Evolutionary conservation across 495 filamentous ascomycete genomes (phyloP), one percentile per base, ranked within the genome.

Genomic region (Oidiodendron maius): DNA sequence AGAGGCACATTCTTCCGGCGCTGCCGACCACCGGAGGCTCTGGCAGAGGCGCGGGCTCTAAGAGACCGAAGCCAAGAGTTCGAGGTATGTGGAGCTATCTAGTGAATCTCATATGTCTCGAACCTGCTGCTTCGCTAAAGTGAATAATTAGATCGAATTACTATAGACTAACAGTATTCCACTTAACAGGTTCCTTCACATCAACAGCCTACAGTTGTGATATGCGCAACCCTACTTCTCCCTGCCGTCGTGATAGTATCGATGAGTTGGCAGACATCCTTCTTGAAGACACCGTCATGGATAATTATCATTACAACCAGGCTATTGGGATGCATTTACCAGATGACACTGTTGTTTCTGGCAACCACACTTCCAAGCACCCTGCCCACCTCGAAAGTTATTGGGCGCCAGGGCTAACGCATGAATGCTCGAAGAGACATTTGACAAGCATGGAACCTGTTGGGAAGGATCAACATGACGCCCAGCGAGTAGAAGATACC

Each of bases 191-290:
- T n/a, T n/a, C n/a, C n/a, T n/a, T n/a, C n/a, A n/a, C 12, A 12
- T 30, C 38, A 12, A 40, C 44, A 24, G 8, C 20, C 34, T 21
- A 22, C 12, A 20, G 25, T 11, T 10, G n/a, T 17, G 4, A 10
- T 25, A 23, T 48, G 13, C 30, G 34, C 18, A n/a, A 24, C 2
- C 24, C 12, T 23, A 9, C 23, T 23, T 3, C 9, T 16, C 20
- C 30, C 43, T 20, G 15, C 20, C 51, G 58, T 35, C 54, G 57
- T 26, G 51, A 59, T 39, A 61, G 48, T 28, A 52, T 64, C 23
- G 59, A 64, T 44, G 65, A 68, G 17, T 48, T 67, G 39, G 66
- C 56, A 44, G 61, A 48, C 40, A 61, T 55, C 15, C 50, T 67
- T 18, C 53, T 67, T 9, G 54, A 62, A 18, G 56, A 60, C 40